Evolutionary conservation across 208 protist species (phyloP), one percentile per base, ranked within the genome.

Genomic region (Entamoeba histolytica): DNA sequence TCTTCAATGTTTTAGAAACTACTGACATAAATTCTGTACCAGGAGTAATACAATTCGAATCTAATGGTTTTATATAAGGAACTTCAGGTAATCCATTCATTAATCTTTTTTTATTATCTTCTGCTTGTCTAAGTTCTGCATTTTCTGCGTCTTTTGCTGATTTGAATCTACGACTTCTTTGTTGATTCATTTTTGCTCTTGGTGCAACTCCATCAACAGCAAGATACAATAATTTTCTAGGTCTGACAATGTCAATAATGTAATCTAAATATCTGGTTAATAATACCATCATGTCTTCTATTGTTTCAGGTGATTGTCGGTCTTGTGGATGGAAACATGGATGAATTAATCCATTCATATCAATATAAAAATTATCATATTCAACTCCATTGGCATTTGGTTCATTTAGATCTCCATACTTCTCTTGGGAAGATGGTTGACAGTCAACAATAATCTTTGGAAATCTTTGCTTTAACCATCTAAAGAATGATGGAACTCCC

Each of bases 271-370:
- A 99, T 69, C 95, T 93, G 94, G 98, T 99, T 94, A 99, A 98
- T 35, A 95, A 95, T 93, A 97, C 94, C 47, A 99, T 96, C 96
- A 99, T 98, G 91, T 98, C 97, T 94, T 97, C 96, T 94, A 98
- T 96, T 23, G 93, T 97, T 91, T 97, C 94, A 0, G 97, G 97
- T 92, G 97, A 95, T 57, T 96, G 95, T 50, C 96, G 92, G 10
- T 96, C 96, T 39, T 98, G 98, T 92, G 98, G 98, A 96, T 99
- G 99, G 91, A 97, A 98, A 93, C 98, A 99, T 1, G 98, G 98
- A 95, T 99, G 99, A 93, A 99, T 99, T 52, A 99, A 98, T 91
- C 98, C 98, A 94, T 99, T 99, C 98, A 92, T 93, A 39, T 93
- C 73, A 12, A 92, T 19, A 51, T 93, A 93, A 19, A 92, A 73